A percentile compares a stretch with the other conserved stretches of the same genome.
phyloP scores from a whole-genome alignment of 2,329 filamentous ascomycete species.

The Apiospora pterosperma region DNA sequence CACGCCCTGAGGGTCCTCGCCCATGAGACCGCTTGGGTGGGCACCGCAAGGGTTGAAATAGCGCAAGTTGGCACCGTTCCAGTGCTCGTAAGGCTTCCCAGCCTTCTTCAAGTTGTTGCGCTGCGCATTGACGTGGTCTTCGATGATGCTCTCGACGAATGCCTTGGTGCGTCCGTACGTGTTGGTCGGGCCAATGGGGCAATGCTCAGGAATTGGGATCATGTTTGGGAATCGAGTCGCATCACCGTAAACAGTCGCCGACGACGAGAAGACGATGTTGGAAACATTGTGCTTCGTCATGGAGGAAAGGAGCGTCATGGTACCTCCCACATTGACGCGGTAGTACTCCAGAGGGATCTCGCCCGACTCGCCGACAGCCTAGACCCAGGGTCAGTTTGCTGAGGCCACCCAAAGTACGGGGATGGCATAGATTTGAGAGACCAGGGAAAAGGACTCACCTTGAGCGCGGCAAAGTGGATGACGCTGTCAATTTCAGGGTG shows the following conservation, averaged over 20 bases:
- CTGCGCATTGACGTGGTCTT: conserved; percentile 84
- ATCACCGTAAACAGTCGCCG: conserved; percentile 96
- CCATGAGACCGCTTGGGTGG: conserved; percentile 95
- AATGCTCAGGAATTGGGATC: conserved; percentile 97
- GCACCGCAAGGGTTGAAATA: conserved; percentile 98
- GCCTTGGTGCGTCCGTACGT: conserved; percentile 97
- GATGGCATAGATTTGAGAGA: conserved; percentile 3
- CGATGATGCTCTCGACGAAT: conserved; percentile 87
- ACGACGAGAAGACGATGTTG: conserved; percentile 98
- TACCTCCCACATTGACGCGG: conserved; percentile 92
- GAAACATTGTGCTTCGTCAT: conserved; percentile 89
- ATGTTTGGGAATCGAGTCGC: conserved; percentile 94
- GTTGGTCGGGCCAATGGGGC: conserved; percentile 94
- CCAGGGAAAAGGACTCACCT: conserved; percentile 52
- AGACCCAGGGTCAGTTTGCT: conserved; percentile 14
- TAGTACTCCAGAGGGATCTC: conserved; percentile 98
- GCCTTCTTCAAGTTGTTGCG: conserved; percentile 78
- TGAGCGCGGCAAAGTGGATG: conserved; percentile 97
- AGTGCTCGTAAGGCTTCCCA: conserved; percentile 73
- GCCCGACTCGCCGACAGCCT: conserved; percentile 94
- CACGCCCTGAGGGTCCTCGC: conserved; percentile 92
- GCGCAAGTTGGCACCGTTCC: conserved; percentile 88
- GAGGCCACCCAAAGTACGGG: not conserved
- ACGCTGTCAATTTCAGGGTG: conserved; percentile 96
- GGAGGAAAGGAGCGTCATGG: conserved; percentile 77